Percentiles rank a stretch among this genome's conserved stretches.
Evolutionary conservation across 2,329 filamentous ascomycete species (phyloP).

Genomic region (Stachybotrys chlorohalonatus): DNA sequence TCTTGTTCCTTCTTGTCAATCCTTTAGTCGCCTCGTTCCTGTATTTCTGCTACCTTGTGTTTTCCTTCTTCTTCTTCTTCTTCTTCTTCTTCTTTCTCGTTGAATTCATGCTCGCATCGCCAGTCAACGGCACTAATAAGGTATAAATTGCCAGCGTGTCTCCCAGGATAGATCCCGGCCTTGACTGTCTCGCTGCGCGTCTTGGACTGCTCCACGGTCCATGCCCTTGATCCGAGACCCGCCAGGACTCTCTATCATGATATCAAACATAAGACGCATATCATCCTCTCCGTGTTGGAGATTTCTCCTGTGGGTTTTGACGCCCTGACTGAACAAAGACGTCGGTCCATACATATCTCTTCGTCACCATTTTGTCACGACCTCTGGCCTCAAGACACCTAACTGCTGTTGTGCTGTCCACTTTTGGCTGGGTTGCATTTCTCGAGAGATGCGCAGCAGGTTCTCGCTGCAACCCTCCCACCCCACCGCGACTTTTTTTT

Average conservation of each 20-base stretch:
- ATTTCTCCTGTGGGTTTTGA: slow-evolving; percentile 27
- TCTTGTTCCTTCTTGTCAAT: background rate
- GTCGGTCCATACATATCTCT: background rate
- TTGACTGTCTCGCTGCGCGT: background rate
- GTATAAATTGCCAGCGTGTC: background rate
- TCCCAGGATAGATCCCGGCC: background rate
- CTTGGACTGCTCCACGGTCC: background rate
- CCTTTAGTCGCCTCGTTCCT: too few relatives aligned
- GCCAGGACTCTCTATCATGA: slow-evolving; percentile 25
- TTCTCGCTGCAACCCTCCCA: slow-evolving; percentile 2
- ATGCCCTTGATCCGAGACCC: background rate
- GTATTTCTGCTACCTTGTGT: too few relatives aligned
- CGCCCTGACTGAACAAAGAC: slow-evolving; percentile 22
- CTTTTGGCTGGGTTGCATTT: background rate
- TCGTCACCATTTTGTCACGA: background rate
- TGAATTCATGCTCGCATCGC: background rate
- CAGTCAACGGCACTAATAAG: background rate
- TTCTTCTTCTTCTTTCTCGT: background rate
- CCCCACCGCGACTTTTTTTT: background rate
- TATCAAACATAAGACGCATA: slow-evolving; percentile 24
- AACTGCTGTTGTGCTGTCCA: background rate
- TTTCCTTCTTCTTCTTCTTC: background rate
- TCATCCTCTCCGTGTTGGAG: slow-evolving; percentile 30
- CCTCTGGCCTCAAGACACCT: background rate
- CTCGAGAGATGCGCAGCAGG: background rate